Evolutionary conservation across 2,329 filamentous ascomycete species (phyloP).

Genomic region (Trichoderma atroviride): DNA sequence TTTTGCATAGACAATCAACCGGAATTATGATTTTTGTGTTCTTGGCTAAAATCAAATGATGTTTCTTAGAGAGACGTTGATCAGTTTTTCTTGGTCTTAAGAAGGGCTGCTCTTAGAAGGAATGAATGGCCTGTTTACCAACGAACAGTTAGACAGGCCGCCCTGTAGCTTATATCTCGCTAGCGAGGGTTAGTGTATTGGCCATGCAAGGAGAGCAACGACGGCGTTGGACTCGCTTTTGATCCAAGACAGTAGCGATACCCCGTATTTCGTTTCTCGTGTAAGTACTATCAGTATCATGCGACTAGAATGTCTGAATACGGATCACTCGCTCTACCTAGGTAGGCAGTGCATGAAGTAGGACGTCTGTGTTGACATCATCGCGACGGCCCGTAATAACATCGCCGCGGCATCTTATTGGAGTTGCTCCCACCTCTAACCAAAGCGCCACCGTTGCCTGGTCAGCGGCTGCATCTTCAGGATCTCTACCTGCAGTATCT

Average conservation of each 20-base stretch:
- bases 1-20: neutral
- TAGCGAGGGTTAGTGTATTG: neutral
- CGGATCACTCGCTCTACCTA: no score
- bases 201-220: neutral
- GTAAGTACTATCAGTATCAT: no score
- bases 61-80: neutral
- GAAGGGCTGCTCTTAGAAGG: neutral
- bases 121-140: neutral
- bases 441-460: conserved; percentile 5
- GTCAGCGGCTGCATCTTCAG: conserved; percentile 3
- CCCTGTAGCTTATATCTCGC: conserved; percentile 7
- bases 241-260: neutral
- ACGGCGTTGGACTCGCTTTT: neutral
- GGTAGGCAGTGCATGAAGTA: neutral
- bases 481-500: conserved; percentile 1
- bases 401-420: conserved; percentile 1
- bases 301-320: no score
- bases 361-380: neutral
- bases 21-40: neutral
- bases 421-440: neutral
- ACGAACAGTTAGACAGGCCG: neutral
- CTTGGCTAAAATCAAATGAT: neutral
- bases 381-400: neutral
- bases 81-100: neutral
- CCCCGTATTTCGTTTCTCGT: neutral